Percentiles rank a stretch among this genome's conserved stretches.
These are phyloP conservation scores for Xylaria curta DNA, from an alignment of 495 filamentous ascomycete genomes.

Conservation along the genomic window DNA sequence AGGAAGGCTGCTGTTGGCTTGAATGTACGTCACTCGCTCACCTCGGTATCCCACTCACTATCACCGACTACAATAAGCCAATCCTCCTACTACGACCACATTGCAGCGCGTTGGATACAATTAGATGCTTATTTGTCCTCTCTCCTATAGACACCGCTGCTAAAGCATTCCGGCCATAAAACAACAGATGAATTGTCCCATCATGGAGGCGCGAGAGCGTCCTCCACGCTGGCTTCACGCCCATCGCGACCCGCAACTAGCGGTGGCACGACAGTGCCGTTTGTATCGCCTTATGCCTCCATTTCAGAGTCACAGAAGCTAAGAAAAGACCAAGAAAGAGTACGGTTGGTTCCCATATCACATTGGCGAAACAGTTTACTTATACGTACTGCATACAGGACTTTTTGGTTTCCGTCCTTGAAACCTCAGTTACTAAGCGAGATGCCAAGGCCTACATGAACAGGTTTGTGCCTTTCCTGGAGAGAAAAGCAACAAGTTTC, in stretches of 20 bases:
- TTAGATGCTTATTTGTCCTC: slow-evolving; percentile 10
- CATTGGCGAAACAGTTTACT: slow-evolving; percentile 21
- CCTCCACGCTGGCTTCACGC: slow-evolving; percentile 24
- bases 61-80: too few species aligned
- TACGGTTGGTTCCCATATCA: slow-evolving; percentile 28
- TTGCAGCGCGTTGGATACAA: not conserved
- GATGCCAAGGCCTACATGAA: slow-evolving; percentile 89
- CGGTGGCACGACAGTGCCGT: slow-evolving; percentile 37
- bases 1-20: slow-evolving; percentile 40
- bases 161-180: slow-evolving; percentile 30
- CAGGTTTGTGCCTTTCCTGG: slow-evolving; percentile 67
- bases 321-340: slow-evolving; percentile 51
- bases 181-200: slow-evolving; percentile 22
- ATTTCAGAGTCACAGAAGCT: slow-evolving; percentile 49
- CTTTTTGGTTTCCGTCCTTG: slow-evolving; percentile 81
- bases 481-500: slow-evolving; percentile 46
- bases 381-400: slow-evolving; percentile 58
- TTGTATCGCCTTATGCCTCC: slow-evolving; percentile 41
- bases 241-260: slow-evolving; percentile 34
- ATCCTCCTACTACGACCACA: not conserved
- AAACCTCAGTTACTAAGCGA: slow-evolving; percentile 84
- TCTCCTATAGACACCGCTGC: slow-evolving; percentile 32
- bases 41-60: slow-evolving; percentile 10
- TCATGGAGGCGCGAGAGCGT: slow-evolving; percentile 9
- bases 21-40: slow-evolving; percentile 36